These are phyloP conservation scores for Arthrinium puccinioides DNA, from an alignment of 2,329 filamentous ascomycete genomes.

Conservation along the genomic window DNA sequence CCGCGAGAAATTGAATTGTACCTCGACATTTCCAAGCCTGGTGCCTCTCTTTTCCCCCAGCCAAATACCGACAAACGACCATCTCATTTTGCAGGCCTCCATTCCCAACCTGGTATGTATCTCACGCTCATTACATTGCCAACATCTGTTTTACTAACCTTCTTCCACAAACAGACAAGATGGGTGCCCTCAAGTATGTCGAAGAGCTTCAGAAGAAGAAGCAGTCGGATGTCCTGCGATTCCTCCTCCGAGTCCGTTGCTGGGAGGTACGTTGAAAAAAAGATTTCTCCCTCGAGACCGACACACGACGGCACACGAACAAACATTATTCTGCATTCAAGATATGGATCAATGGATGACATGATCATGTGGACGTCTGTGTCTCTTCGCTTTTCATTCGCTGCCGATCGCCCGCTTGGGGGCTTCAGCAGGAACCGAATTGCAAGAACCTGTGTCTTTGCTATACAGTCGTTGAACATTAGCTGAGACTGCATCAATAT, in stretches of 20 bases:
- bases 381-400: constrained; percentile 15
- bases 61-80: constrained; percentile 23
- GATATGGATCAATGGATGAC: constrained; percentile 16
- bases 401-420: not conserved
- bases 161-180: constrained; percentile 51
- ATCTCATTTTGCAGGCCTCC: constrained; percentile 26
- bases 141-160: constrained; percentile 4
- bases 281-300: constrained; percentile 11
- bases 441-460: constrained; percentile 42
- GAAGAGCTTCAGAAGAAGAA: constrained; percentile 99
- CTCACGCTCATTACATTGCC: not conserved
- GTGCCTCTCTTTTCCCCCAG: constrained; percentile 10
- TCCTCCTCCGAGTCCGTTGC: constrained; percentile 99
- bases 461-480: constrained; percentile 99
- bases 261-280: constrained; percentile 81
- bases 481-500: constrained; percentile 99
- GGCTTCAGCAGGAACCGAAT: too few species aligned
- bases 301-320: constrained; percentile 12
- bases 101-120: constrained; percentile 27
- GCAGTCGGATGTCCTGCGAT: constrained; percentile 99
- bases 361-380: constrained; percentile 26
- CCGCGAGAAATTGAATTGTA: constrained; percentile 15
- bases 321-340: constrained; percentile 16
- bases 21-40: constrained; percentile 9
- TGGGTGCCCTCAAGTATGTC: constrained; percentile 99